Evolutionary conservation across 2,329 filamentous ascomycete genomes (phyloP).

Genomic region (Whalleya microplaca): DNA sequence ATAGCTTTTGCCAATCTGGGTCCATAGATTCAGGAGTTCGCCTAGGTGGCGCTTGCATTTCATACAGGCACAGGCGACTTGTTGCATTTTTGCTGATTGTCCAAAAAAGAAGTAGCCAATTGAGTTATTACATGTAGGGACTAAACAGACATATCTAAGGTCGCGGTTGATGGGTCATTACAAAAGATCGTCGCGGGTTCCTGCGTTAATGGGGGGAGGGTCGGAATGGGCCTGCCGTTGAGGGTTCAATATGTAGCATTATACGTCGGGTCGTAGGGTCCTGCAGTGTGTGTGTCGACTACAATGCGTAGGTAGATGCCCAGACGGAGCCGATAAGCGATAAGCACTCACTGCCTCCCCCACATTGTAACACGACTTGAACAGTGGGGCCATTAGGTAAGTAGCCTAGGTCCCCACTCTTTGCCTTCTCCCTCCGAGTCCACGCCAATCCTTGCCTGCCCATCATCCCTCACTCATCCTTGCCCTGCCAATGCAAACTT

Average conservation of each 20-base stretch:
- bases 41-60: constrained; percentile 40
- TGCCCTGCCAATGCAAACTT: constrained; percentile 21
- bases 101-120: no score
- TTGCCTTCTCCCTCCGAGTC: neutral
- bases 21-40: constrained; percentile 44
- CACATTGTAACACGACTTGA: no score
- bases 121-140: no score
- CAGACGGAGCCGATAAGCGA: neutral
- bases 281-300: no score
- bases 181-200: constrained; percentile 5
- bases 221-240: neutral
- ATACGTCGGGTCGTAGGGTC: no score
- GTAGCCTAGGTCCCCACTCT: no score
- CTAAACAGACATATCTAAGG: neutral
- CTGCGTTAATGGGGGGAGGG: constrained; percentile 4
- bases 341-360: neutral
- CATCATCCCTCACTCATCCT: no score
- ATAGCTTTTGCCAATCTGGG: constrained; percentile 45
- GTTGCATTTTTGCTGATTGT: constrained; percentile 40
- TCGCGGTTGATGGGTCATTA: no score
- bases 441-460: constrained; percentile 6
- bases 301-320: no score
- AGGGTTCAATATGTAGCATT: neutral
- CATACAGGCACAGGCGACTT: constrained; percentile 35
- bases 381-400: no score